phyloP scores from a whole-genome alignment of 1,284 basidiomycete genomes.

The Trichosporon coremiiforme region DNA sequence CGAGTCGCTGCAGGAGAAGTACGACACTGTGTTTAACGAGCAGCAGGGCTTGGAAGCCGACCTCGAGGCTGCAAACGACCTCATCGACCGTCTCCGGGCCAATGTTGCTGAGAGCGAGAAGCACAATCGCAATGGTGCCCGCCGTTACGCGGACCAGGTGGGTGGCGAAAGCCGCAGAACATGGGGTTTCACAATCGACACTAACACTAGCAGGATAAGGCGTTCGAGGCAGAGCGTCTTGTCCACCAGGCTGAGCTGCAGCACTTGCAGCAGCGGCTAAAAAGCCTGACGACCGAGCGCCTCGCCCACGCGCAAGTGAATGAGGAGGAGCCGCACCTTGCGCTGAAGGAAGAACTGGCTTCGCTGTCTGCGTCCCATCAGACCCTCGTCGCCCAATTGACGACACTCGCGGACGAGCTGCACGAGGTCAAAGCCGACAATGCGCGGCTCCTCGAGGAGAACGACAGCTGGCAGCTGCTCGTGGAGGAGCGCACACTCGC shows the following conservation, averaged over 20 bases:
- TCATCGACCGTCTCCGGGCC: constrained; percentile 42
- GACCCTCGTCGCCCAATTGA: constrained; percentile 43
- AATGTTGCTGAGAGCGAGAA: constrained; percentile 43
- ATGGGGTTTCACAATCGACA: not conserved
- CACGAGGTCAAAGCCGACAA: constrained; percentile 45
- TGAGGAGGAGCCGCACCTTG: constrained; percentile 30
- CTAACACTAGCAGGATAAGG: constrained; percentile 43
- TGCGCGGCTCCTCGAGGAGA: constrained; percentile 67
- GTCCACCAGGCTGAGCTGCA: constrained; percentile 48
- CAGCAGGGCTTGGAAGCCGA: constrained; percentile 49
- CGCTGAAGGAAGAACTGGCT: constrained; percentile 46
- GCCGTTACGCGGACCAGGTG: constrained; percentile 51
- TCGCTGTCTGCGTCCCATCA: constrained; percentile 44
- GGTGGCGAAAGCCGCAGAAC: constrained; percentile 21
- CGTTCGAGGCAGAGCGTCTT: constrained; percentile 51
- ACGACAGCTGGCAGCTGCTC: constrained; percentile 90
- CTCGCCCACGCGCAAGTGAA: constrained; percentile 22
- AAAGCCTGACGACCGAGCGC: constrained; percentile 31
- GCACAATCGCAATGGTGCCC: constrained; percentile 39
- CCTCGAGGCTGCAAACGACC: constrained; percentile 45
- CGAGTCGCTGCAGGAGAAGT: constrained; percentile 34
- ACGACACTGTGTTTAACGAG: constrained; percentile 43
- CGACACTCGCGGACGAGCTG: constrained; percentile 43
- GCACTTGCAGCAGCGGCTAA: constrained; percentile 44
- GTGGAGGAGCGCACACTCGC: constrained; percentile 83